Evolutionary conservation across 306 rosid species (phyloP).

Genomic region (Spatholobus suberectus): DNA sequence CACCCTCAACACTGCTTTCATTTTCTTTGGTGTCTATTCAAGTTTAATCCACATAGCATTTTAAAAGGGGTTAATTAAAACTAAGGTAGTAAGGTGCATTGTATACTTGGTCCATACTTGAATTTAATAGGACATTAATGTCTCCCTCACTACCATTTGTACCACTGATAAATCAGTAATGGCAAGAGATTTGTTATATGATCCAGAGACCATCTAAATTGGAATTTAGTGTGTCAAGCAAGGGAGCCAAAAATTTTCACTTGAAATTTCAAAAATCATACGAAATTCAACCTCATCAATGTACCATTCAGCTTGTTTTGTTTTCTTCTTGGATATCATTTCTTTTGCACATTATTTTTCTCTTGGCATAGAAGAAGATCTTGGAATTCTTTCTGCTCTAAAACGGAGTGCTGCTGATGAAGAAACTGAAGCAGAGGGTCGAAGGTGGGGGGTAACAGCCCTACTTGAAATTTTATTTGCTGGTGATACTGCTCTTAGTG

Average conservation of each 20-base stretch:
- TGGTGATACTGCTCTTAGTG: background rate
- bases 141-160: background rate
- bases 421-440: conserved; percentile 52
- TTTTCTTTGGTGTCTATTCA: background rate
- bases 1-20: background rate
- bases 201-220: background rate
- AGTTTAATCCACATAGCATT: background rate
- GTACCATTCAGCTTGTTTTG: background rate
- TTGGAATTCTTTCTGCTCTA: conserved; percentile 33
- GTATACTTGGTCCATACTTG: background rate
- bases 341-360: conserved; percentile 38
- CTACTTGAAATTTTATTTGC: conserved; percentile 53
- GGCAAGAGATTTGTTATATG: background rate
- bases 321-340: conserved; percentile 11
- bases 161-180: background rate
- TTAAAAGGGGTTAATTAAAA: background rate
- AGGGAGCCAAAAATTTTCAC: background rate
- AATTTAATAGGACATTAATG: background rate
- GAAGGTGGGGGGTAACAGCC: conserved; percentile 54
- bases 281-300: background rate
- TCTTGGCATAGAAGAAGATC: conserved; percentile 61
- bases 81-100: background rate
- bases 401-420: conserved; percentile 24
- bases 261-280: background rate
- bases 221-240: background rate